Evolutionary conservation across 305 asterid species (phyloP).

Genomic region (Solanum hybrid): DNA sequence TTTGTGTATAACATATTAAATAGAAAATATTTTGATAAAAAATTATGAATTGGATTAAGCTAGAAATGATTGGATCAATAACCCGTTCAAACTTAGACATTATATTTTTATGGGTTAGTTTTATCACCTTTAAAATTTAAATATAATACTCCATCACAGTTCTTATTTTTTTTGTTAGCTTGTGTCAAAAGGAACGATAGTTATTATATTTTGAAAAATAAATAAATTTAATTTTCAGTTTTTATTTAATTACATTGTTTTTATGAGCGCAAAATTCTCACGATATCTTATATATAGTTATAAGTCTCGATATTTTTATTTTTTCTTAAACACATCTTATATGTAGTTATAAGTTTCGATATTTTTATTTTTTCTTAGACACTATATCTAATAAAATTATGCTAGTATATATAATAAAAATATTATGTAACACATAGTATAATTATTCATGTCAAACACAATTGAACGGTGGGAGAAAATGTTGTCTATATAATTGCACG

Average conservation of each 20-base stretch:
- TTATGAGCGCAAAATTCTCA: too few species aligned
- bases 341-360: too few species aligned
- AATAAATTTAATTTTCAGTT: too few species aligned
- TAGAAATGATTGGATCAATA: neutral
- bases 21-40: too few species aligned
- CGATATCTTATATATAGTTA: too few species aligned
- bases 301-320: too few species aligned
- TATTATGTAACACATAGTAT: too few species aligned
- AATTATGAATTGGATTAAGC: too few species aligned
- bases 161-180: neutral
- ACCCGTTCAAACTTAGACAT: neutral
- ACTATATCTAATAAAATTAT: too few species aligned
- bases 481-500: neutral
- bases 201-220: neutral
- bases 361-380: neutral
- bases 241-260: too few species aligned
- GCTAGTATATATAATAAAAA: too few species aligned
- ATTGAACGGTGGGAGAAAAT: neutral
- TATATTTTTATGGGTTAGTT: neutral
- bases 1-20: neutral
- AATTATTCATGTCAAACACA: neutral
- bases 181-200: neutral
- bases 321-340: too few species aligned
- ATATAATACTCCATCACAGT: neutral
- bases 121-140: neutral